These are phyloP conservation scores for Lecanicillium sp. DNA, from an alignment of 2,329 filamentous ascomycete genomes.

Conservation along the genomic window DNA sequence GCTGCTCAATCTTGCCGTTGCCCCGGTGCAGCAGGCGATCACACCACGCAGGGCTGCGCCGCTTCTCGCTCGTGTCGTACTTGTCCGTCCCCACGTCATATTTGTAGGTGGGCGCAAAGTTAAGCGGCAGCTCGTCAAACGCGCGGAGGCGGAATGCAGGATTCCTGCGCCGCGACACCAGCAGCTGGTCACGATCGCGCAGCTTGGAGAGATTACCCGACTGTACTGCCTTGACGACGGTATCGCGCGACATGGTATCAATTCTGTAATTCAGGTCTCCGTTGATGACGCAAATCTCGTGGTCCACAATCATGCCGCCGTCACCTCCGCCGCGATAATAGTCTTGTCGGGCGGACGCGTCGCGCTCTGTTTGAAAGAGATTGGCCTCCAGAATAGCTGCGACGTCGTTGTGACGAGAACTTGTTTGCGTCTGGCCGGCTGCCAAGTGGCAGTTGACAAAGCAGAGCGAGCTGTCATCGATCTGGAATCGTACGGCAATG, in stretches of 20 bases:
- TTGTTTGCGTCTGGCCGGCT: conserved; percentile 85
- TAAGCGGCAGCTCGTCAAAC: conserved; percentile 86
- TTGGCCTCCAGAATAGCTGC: conserved; percentile 79
- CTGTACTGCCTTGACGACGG: conserved; percentile 79
- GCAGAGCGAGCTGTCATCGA: conserved; percentile 92
- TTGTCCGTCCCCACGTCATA: conserved; percentile 94
- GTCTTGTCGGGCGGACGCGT: conserved; percentile 62
- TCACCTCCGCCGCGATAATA: conserved; percentile 89
- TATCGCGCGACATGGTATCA: conserved; percentile 91
- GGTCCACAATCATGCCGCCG: conserved; percentile 88
- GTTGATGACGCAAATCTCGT: conserved; percentile 95
- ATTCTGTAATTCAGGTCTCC: conserved; percentile 98
- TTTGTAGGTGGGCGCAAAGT: conserved; percentile 94
- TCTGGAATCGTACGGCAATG: conserved; percentile 80
- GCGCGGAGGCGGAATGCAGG: conserved; percentile 82
- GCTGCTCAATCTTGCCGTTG: conserved; percentile 72
- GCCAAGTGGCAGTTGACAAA: conserved; percentile 97
- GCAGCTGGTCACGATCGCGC: conserved; percentile 86
- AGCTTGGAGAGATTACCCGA: conserved; percentile 77
- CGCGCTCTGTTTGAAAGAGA: conserved; percentile 66
- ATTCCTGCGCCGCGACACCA: conserved; percentile 83
- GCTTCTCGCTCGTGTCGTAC: conserved; percentile 94
- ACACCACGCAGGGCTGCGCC: conserved; percentile 91
- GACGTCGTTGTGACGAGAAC: conserved; percentile 86
- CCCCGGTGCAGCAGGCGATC: conserved; percentile 87